Conservation (phyloP, 352 stramenopile species). For the Phytophthora vignae region DNA sequence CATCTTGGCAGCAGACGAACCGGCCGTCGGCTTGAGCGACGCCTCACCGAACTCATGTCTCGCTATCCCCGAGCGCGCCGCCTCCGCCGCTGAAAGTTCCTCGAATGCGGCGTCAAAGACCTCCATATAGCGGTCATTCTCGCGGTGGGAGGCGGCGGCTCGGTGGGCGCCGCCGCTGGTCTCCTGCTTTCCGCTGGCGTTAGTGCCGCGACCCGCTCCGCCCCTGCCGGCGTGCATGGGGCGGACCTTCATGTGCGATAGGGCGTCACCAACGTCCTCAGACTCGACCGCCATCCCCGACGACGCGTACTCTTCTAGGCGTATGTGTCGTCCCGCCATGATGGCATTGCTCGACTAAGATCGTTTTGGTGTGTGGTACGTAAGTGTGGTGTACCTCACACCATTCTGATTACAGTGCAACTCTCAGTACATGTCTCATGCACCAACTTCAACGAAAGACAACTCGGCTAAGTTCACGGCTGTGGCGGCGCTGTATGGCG, state of each 20-base stretch:
- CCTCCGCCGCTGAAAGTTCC: constrained; percentile 39
- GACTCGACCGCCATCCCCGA: constrained; percentile 34
- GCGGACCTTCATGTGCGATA: constrained; percentile 24
- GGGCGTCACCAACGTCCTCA: constrained; percentile 20
- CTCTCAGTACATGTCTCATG: constrained; percentile 23
- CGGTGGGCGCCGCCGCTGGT: constrained; percentile 16
- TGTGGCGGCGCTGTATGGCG: not conserved
- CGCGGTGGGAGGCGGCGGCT: constrained; percentile 58
- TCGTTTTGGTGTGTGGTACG: constrained; percentile 29
- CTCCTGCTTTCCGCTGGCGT: too few relatives aligned
- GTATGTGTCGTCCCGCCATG: constrained; percentile 33
- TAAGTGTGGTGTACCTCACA: not conserved
- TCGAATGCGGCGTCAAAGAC: constrained; percentile 65
- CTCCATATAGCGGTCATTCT: constrained; percentile 81
- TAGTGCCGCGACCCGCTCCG: not conserved
- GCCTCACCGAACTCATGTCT: not conserved
- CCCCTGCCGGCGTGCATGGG: constrained; percentile 2
- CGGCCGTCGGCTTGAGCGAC: not conserved
- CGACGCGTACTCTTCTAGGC: constrained; percentile 76
- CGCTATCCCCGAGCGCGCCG: constrained; percentile 10
- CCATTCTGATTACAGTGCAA: constrained; percentile 19
- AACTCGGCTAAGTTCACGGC: constrained; percentile 4
- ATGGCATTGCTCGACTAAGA: constrained; percentile 3
- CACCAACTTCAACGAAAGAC: constrained; percentile 21
- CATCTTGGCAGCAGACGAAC: constrained; percentile 12